Percentiles rank a stretch among this genome's conserved stretches.
Conservation (phyloP, 1,139 yeast species). For the Candida sanyaensis region DNA sequence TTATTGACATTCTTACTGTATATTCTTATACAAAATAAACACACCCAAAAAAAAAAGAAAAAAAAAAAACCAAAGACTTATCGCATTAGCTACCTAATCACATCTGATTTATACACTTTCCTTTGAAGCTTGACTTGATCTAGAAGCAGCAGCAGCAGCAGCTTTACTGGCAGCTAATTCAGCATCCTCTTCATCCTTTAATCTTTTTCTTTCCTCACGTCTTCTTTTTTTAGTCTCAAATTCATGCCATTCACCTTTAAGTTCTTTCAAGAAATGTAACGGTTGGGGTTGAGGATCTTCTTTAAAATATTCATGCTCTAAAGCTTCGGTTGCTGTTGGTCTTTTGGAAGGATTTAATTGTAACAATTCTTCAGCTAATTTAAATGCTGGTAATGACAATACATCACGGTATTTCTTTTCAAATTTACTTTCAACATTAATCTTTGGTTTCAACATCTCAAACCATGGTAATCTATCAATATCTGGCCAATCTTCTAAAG, state of each 20-base stretch:
- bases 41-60: background rate
- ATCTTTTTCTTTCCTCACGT: slow-evolving; percentile 55
- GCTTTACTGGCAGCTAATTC: slow-evolving; percentile 13
- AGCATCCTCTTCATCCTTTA: slow-evolving; percentile 34
- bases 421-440: slow-evolving; percentile 50
- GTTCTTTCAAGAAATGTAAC: slow-evolving; percentile 51
- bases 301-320: slow-evolving; percentile 75
- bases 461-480: slow-evolving; percentile 86
- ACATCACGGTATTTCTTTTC: slow-evolving; percentile 44
- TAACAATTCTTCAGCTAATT: slow-evolving; percentile 64
- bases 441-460: slow-evolving; percentile 72
- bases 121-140: background rate
- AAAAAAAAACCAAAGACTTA: background rate
- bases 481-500: slow-evolving; percentile 73
- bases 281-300: slow-evolving; percentile 69
- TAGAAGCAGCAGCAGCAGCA: background rate
- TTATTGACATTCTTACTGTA: background rate
- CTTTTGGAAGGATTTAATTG: slow-evolving; percentile 69
- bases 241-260: slow-evolving; percentile 93
- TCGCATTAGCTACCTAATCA: background rate
- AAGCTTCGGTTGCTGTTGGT: slow-evolving; percentile 83
- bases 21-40: background rate
- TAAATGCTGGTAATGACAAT: slow-evolving; percentile 58
- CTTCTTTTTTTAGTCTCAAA: slow-evolving; percentile 89
- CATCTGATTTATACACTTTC: background rate